Evolutionary conservation across 371 early-diverging fungal species (phyloP).

Genomic region (Racocetra persica): DNA sequence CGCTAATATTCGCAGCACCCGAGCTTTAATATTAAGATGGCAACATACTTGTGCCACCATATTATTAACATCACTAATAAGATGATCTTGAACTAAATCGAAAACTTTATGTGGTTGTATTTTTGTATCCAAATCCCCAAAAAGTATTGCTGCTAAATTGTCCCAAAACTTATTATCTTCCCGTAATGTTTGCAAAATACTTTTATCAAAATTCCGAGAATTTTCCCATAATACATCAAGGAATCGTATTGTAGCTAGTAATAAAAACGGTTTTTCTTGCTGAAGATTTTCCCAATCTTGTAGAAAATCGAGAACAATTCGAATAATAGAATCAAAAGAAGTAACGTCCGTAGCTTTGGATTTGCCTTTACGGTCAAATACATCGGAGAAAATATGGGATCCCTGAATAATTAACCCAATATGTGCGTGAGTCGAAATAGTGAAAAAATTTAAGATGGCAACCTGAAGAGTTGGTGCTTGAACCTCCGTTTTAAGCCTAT

Average conservation of each 20-base stretch:
- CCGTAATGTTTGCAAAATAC: constrained; percentile 25
- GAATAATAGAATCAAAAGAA: constrained; percentile 8
- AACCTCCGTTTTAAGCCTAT: background rate
- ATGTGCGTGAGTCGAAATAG: constrained; percentile 13
- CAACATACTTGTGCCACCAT: constrained; percentile 7
- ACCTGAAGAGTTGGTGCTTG: background rate
- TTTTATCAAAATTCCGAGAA: background rate
- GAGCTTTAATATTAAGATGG: constrained; percentile 16
- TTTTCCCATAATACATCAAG: constrained; percentile 28
- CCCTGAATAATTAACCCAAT: constrained; percentile 18
- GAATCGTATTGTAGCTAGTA: constrained; percentile 31
- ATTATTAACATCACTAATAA: background rate
- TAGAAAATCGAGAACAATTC: constrained; percentile 6
- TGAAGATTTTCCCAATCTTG: constrained; percentile 32
- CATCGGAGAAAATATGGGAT: background rate
- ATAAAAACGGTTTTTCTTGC: background rate
- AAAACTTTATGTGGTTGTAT: background rate
- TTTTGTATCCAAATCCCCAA: background rate
- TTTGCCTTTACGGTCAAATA: constrained; percentile 19
- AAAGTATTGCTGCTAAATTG: constrained; percentile 10
- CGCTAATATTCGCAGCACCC: constrained; percentile 9
- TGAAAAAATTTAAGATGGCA: constrained; percentile 40
- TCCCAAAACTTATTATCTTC: constrained; percentile 35
- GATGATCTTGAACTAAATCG: background rate
- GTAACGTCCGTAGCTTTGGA: background rate